phyloP scores from a whole-genome alignment of 345 rosid genomes.

The Psidium guajava region DNA sequence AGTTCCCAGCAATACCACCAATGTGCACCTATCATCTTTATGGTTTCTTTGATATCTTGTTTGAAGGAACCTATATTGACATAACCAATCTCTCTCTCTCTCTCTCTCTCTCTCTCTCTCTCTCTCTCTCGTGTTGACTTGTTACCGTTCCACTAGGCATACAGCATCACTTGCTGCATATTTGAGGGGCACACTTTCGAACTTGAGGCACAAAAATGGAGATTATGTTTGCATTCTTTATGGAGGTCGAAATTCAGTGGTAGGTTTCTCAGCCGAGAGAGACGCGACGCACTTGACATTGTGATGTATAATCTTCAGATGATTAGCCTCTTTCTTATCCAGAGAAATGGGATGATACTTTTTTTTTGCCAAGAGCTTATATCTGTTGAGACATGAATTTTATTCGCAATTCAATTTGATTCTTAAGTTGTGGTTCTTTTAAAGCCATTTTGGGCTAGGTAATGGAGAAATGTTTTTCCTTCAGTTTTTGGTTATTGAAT shows the following conservation, averaged over 20 bases:
- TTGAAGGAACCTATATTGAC: not conserved
- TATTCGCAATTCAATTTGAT: not conserved
- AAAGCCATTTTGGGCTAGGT: not conserved
- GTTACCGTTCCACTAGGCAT: conserved; percentile 36
- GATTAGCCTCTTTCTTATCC: not conserved
- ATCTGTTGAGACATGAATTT: not conserved
- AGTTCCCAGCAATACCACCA: not conserved
- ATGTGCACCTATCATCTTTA: not conserved
- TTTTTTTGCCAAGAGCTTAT: not conserved
- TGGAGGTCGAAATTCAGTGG: conserved; percentile 42
- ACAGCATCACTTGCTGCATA: conserved; percentile 50
- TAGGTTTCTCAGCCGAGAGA: conserved; percentile 1
- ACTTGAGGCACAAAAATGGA: conserved; percentile 60
- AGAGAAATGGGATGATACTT: not conserved
- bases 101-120: not conserved
- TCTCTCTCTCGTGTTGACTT: not conserved
- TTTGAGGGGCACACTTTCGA: conserved; percentile 55
- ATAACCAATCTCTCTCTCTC: not conserved
- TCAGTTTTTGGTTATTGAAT: not conserved
- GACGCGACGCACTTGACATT: not conserved
- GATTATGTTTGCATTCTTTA: conserved; percentile 48
- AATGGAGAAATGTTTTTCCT: not conserved
- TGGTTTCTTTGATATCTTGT: not conserved
- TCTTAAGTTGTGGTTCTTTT: not conserved
- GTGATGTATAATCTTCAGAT: not conserved